Conservation (phyloP, 2,329 filamentous ascomycete species). For the Ophiosphaerella herpotricha region DNA sequence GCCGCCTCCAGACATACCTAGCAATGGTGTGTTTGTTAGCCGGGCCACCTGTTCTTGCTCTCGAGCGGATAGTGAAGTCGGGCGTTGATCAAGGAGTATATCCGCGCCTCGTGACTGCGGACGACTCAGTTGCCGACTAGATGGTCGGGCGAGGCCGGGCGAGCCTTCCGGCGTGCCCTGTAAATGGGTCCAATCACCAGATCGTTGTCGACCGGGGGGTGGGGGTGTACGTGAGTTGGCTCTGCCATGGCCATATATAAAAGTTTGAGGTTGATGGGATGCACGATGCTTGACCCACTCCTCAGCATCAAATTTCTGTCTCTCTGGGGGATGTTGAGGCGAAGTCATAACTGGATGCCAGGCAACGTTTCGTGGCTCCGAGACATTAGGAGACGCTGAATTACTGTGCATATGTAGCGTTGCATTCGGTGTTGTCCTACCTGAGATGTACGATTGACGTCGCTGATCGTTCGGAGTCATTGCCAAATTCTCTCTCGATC, state of each 20-base stretch:
- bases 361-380: slow-evolving; percentile 68
- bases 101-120: slow-evolving; percentile 65
- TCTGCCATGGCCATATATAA: slow-evolving; percentile 59
- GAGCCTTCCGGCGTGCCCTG: slow-evolving; percentile 36
- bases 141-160: slow-evolving; percentile 26
- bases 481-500: slow-evolving; percentile 40
- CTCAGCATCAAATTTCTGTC: slow-evolving; percentile 70
- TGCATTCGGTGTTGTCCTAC: slow-evolving; percentile 44
- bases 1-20: slow-evolving; percentile 62
- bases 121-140: slow-evolving; percentile 41
- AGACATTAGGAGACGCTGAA: slow-evolving; percentile 46
- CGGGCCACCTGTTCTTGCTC: slow-evolving; percentile 90
- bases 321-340: slow-evolving; percentile 52
- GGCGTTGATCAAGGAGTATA: slow-evolving; percentile 57
- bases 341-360: slow-evolving; percentile 76
- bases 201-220: slow-evolving; percentile 48
- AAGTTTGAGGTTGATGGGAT: slow-evolving; percentile 53
- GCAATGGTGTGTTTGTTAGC: slow-evolving; percentile 75
- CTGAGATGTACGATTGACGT: slow-evolving; percentile 34
- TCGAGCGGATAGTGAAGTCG: slow-evolving; percentile 73
- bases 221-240: slow-evolving; percentile 57
- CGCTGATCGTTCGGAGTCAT: slow-evolving; percentile 33
- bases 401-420: slow-evolving; percentile 49
- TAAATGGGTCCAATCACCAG: slow-evolving; percentile 52
- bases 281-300: slow-evolving; percentile 83